Conservation (phyloP, 2,329 filamentous ascomycete genomes). For the Colletotrichum tofieldiae region DNA sequence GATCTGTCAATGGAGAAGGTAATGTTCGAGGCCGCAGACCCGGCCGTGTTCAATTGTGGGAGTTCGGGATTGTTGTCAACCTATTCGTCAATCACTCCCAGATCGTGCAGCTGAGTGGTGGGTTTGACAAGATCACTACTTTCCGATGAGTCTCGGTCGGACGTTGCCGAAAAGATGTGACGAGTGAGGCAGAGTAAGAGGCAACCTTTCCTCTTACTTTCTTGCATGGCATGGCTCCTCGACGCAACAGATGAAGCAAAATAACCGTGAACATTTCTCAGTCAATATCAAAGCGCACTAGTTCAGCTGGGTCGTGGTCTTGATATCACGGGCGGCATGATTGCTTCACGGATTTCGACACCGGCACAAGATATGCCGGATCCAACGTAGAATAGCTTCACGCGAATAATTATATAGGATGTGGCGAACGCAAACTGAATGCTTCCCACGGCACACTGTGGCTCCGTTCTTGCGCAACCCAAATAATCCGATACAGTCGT, state of each 20-base stretch:
- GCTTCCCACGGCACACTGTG: neutral
- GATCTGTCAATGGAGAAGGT: slow-evolving; percentile 67
- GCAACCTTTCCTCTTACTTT: too few species aligned
- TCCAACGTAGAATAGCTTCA: neutral
- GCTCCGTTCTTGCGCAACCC: neutral
- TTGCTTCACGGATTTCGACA: neutral
- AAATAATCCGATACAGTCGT: neutral
- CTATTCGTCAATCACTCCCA: slow-evolving; percentile 72
- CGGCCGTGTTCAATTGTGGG: slow-evolving; percentile 68
- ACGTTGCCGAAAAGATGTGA: too few species aligned
- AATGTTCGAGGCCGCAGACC: slow-evolving; percentile 71
- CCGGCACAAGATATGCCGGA: too few species aligned
- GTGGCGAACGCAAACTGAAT: neutral
- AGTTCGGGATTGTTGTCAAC: slow-evolving; percentile 72
- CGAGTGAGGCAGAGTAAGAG: too few species aligned
- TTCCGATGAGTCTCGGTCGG: slow-evolving; percentile 20
- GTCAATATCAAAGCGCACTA: neutral
- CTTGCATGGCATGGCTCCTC: too few species aligned
- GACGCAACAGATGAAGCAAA: neutral
- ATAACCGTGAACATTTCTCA: neutral
- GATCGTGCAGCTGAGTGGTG: slow-evolving; percentile 69
- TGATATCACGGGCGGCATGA: neutral
- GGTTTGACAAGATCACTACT: slow-evolving; percentile 61
- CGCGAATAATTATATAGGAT: too few species aligned
- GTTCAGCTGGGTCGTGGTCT: neutral